Evolutionary conservation across 2,329 filamentous ascomycete genomes (phyloP).

Genomic region (Fusarium nisikadoi): DNA sequence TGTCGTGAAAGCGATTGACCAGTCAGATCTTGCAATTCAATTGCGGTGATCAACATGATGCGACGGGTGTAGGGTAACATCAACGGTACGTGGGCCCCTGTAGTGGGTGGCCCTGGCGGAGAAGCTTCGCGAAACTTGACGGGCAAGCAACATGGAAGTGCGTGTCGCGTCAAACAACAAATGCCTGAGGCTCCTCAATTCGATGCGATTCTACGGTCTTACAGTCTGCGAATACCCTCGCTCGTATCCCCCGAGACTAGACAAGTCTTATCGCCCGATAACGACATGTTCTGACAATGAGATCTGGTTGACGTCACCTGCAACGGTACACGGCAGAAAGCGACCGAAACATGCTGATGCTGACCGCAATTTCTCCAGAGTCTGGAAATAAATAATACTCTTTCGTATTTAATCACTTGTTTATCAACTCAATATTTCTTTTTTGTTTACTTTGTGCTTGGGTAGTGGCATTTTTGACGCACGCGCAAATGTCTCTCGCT

Average conservation of each 20-base stretch:
- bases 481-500: constrained; percentile 54
- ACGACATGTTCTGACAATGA: constrained; percentile 1
- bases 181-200: constrained; percentile 18
- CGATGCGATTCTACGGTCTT: background rate
- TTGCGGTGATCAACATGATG: background rate
- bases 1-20: background rate
- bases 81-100: background rate
- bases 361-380: background rate
- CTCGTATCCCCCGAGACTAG: constrained; percentile 2
- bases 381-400: background rate
- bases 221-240: constrained; percentile 11
- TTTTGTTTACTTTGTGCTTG: background rate
- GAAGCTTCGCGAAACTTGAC: constrained; percentile 27
- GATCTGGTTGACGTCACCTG: constrained; percentile 28
- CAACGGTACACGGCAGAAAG: constrained; percentile 6
- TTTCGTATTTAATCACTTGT: background rate
- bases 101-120: background rate
- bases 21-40: background rate
- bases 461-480: background rate
- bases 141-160: background rate
- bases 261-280: constrained; percentile 2
- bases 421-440: background rate
- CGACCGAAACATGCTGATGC: constrained; percentile 8
- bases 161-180: background rate
- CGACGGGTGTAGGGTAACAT: background rate